Evolutionary conservation across 768 basidiomycete genomes (phyloP).

Genomic region (Tricholoma matsutake): DNA sequence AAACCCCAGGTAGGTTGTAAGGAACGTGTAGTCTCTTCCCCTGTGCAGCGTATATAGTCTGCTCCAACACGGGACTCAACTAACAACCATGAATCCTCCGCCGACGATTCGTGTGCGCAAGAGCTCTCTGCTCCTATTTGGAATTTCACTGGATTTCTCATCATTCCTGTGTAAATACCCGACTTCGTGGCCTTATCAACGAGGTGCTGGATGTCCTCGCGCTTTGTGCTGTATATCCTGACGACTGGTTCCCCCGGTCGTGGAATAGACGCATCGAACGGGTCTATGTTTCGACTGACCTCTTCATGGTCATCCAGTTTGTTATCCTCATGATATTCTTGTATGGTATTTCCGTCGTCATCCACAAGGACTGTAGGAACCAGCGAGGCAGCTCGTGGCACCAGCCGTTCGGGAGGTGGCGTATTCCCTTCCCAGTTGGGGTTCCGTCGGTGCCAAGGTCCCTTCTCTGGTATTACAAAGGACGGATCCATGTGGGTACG

Average conservation of each 20-base stretch:
- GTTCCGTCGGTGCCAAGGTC: constrained; percentile 27
- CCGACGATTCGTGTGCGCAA: not conserved
- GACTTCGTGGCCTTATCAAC: constrained; percentile 21
- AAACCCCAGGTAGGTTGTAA: too few relatives aligned
- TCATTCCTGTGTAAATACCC: constrained; percentile 26
- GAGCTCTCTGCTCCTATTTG: constrained; percentile 1
- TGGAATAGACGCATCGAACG: not conserved
- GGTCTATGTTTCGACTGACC: constrained; percentile 3
- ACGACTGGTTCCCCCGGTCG: not conserved
- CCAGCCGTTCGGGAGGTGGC: constrained; percentile 1
- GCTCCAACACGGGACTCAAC: too few relatives aligned
- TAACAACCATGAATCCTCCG: constrained; percentile 30
- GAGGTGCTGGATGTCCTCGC: constrained; percentile 22
- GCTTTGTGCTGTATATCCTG: constrained; percentile 24
- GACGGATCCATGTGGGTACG: not conserved
- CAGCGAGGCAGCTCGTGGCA: constrained; percentile 10
- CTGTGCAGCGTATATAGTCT: too few relatives aligned
- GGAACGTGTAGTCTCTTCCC: too few relatives aligned
- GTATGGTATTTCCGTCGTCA: constrained; percentile 23
- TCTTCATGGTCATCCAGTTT: not conserved
- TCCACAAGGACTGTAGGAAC: constrained; percentile 25
- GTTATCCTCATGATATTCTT: constrained; percentile 7
- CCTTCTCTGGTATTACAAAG: constrained; percentile 15
- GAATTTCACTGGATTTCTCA: constrained; percentile 12
- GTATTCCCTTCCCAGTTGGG: constrained; percentile 30